Base-by-base conservation (phyloP, 257 asterid species). In the Nemophila menziesii region DNA sequence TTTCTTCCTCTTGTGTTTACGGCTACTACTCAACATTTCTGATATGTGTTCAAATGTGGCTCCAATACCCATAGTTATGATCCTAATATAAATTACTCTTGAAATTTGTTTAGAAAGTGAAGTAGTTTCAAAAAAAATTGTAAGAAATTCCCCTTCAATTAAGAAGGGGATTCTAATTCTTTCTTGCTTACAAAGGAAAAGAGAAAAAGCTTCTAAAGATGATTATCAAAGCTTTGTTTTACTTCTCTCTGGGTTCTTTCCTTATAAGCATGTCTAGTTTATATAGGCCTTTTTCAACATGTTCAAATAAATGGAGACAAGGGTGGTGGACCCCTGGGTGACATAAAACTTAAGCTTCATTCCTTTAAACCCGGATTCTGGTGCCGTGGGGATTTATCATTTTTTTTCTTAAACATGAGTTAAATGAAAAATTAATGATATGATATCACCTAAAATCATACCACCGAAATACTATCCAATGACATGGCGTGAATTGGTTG, bases 21-120 rank as follows among this genome's bases (percentile, higher is more conserved):
- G 79, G 5, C 49, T 22, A 24, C 69, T 76, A 72, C 81, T 70
- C 66, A 75, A 64, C 38, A 81, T 43, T 16, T 86, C 94, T 16
- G 89, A 78, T 2, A 86, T 68, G 62, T 67, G 81, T 46, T 81
- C 96, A 48, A 85, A 44, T 13, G 92, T 78, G 40, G 86, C 92
- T 51, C 74, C 48, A 52, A 78, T 75, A 34, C 94, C 96, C 96
- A 86, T 85, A 10, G 9, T 48, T 1, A n/a, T 26, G 33, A 24
- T 24, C 4, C 14, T 8, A 42, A 10, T 12, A 6, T 10, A 6
- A 24, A 10, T 14, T 41, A 22, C 11, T 13, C 20, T 15, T n/a
- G 33, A 13, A 12, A 17, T 20, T 22, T 24, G 33, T 9, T 24
- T 24, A 9, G 33, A 24, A 24, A 24, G n/a, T n/a, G n/a, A n/a